These are phyloP conservation scores for Petrea volubilis DNA, from an alignment of 257 asterid genomes.

Conservation along the genomic window DNA sequence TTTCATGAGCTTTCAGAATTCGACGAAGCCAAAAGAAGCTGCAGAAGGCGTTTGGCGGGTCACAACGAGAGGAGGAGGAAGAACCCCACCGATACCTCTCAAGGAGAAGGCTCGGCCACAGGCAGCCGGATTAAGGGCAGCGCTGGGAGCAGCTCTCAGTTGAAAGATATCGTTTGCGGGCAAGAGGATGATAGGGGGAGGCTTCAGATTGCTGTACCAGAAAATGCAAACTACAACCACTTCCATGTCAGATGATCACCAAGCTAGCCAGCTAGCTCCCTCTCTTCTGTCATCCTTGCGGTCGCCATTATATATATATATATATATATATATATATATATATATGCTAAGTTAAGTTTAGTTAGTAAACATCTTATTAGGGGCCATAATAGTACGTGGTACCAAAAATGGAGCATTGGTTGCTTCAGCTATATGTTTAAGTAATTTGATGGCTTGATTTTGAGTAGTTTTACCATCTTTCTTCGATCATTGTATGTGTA, in stretches of 20 bases:
- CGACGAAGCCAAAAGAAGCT: conserved; percentile 57
- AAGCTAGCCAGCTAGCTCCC: conserved; percentile 46
- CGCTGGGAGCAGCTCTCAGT: neutral
- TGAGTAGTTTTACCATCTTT: neutral
- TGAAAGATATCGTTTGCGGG: conserved; percentile 39
- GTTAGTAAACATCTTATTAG: neutral
- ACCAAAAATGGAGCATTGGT: neutral
- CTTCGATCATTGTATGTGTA: neutral
- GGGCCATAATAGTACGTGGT: neutral
- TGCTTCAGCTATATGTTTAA: neutral
- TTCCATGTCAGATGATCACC: conserved; percentile 39
- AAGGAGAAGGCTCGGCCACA: conserved; percentile 37
- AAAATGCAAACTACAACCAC: conserved; percentile 46
- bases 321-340: too few relatives aligned
- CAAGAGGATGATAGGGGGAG: conserved; percentile 52
- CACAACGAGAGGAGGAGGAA: conserved; percentile 81
- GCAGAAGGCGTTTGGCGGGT: conserved; percentile 58
- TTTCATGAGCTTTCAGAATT: conserved; percentile 52
- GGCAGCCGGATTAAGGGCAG: conserved; percentile 27
- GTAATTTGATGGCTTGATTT: neutral
- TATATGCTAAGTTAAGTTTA: neutral
- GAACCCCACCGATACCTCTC: conserved; percentile 36
- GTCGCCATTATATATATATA: neutral
- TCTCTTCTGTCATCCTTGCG: conserved; percentile 75
- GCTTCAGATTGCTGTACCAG: conserved; percentile 44